Evolutionary conservation across 1,139 yeast species (phyloP).

Genomic region (Hyphopichia wangnamkhiaoensis): DNA sequence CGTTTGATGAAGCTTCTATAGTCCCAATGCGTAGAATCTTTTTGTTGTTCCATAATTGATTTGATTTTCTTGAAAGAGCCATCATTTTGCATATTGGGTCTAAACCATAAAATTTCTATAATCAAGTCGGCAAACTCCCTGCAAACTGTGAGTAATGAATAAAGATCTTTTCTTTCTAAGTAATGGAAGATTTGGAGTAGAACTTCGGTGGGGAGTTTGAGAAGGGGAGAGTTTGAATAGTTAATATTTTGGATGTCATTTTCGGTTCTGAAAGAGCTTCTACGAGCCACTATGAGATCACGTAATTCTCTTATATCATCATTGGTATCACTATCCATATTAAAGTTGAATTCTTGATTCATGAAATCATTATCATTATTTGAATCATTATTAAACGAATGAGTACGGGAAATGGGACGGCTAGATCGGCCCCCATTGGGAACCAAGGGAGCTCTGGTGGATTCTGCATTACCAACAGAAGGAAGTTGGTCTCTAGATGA

Average conservation of each 20-base stretch:
- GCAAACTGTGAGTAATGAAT: constrained; percentile 73
- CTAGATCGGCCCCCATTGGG: neutral
- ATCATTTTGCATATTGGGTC: constrained; percentile 74
- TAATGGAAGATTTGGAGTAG: constrained; percentile 69
- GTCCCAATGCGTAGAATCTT: constrained; percentile 59
- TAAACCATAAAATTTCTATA: constrained; percentile 82
- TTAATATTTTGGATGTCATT: constrained; percentile 24
- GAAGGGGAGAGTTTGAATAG: constrained; percentile 46
- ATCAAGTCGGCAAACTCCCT: constrained; percentile 79
- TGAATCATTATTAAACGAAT: neutral
- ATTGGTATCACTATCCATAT: constrained; percentile 37
- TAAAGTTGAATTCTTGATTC: constrained; percentile 20
- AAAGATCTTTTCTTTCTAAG: constrained; percentile 67
- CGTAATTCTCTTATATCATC: constrained; percentile 39
- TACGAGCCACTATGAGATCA: constrained; percentile 33
- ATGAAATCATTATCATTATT: neutral
- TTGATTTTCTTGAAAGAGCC: constrained; percentile 51
- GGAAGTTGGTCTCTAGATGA: neutral
- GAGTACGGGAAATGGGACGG: neutral
- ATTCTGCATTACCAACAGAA: neutral
- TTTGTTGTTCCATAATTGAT: constrained; percentile 53
- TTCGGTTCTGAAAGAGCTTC: constrained; percentile 19
- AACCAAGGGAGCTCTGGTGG: neutral
- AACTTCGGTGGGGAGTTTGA: constrained; percentile 78
- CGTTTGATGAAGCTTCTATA: constrained; percentile 78